phyloP scores from a whole-genome alignment of 1,284 basidiomycete genomes.

The Xerocomus minutiporus region DNA sequence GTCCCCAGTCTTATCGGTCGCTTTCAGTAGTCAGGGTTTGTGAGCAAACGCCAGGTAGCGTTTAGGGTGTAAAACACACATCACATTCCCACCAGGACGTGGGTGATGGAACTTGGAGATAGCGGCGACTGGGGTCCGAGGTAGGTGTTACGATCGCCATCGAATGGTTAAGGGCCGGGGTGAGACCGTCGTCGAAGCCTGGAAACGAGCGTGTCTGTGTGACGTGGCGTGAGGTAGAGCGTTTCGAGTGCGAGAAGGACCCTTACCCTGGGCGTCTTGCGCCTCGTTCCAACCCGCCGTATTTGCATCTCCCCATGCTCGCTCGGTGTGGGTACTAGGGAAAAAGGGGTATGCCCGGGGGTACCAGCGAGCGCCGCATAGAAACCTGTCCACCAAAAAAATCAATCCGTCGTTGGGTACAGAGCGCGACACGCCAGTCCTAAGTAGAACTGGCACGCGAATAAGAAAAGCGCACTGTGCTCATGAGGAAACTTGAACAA shows the following conservation, averaged over 20 bases:
- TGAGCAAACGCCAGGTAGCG: background rate
- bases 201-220: slow-evolving; percentile 2
- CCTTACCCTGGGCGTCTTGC: background rate
- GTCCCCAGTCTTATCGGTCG: slow-evolving; percentile 1
- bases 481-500: slow-evolving; percentile 28
- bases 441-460: background rate
- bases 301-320: background rate
- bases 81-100: slow-evolving; percentile 10
- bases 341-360: slow-evolving; percentile 13
- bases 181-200: background rate
- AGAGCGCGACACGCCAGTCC: too few relatives aligned
- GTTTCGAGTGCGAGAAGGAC: background rate
- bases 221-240: background rate
- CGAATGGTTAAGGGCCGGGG: background rate
- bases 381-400: slow-evolving; percentile 11
- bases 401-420: background rate
- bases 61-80: slow-evolving; percentile 2
- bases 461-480: slow-evolving; percentile 12
- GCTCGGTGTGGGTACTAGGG: background rate
- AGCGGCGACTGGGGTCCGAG: slow-evolving; percentile 1
- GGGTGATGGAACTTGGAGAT: slow-evolving; percentile 22
- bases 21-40: background rate
- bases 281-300: background rate
- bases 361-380: slow-evolving; percentile 18
- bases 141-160: background rate